Conservation (phyloP, 495 filamentous ascomycete genomes). For the Talaromyces stipitatus region DNA sequence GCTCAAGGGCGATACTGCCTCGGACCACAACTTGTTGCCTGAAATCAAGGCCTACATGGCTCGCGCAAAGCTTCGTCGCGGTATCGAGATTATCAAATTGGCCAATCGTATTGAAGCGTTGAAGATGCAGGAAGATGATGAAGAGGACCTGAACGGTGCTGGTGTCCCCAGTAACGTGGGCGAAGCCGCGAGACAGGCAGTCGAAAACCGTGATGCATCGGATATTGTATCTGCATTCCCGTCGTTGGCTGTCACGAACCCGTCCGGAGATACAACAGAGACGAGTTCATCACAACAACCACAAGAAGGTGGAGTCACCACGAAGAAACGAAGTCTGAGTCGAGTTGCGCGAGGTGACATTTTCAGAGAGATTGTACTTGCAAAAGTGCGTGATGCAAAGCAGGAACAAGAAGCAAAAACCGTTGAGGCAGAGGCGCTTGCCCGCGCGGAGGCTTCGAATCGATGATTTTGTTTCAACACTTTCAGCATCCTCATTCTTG, state of each 20-base stretch:
- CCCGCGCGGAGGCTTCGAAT: conserved; percentile 23
- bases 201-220: neutral
- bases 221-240: conserved; percentile 9
- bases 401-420: conserved; percentile 68
- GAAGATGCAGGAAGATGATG: conserved; percentile 91
- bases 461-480: conserved; percentile 11
- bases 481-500: conserved; percentile 4
- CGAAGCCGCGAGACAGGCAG: conserved; percentile 8
- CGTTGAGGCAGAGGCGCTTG: conserved; percentile 47
- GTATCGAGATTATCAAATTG: conserved; percentile 95
- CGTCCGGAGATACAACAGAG: conserved; percentile 6
- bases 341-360: conserved; percentile 81
- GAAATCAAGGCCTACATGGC: conserved; percentile 95
- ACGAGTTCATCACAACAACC: conserved; percentile 5
- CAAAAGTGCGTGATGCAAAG: conserved; percentile 92
- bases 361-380: conserved; percentile 94
- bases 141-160: conserved; percentile 29
- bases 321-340: conserved; percentile 59
- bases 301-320: conserved; percentile 12
- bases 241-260: conserved; percentile 10
- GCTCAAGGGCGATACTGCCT: conserved; percentile 85
- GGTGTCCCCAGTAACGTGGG: conserved; percentile 15
- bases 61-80: conserved; percentile 79
- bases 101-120: conserved; percentile 95
- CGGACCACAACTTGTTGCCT: conserved; percentile 92